Conservation (phyloP, 768 basidiomycete species). For the Pholiota conissans region DNA sequence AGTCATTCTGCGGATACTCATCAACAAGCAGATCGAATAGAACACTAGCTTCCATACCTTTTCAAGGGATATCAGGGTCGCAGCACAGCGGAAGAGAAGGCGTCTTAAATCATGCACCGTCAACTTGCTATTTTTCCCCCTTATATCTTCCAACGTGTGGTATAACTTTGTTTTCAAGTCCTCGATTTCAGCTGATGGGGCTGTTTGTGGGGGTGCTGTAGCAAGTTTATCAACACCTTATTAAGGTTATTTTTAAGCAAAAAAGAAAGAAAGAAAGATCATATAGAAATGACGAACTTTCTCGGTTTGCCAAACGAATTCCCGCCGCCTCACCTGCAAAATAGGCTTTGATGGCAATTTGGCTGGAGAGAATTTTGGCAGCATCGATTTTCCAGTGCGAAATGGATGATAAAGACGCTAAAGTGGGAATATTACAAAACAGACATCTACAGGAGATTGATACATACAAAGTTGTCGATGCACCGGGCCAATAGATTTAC, state of each 20-base stretch:
- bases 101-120: constrained; percentile 83
- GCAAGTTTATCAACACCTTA: constrained; percentile 61
- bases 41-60: constrained; percentile 43
- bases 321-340: constrained; percentile 87
- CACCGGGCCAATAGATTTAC: constrained; percentile 75
- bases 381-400: constrained; percentile 76
- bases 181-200: constrained; percentile 60
- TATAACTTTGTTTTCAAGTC: constrained; percentile 70
- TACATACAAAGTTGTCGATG: constrained; percentile 75
- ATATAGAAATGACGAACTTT: constrained; percentile 43
- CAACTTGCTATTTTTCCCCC: constrained; percentile 68
- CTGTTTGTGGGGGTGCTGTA: constrained; percentile 57
- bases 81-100: constrained; percentile 83
- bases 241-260: not conserved
- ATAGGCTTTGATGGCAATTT: constrained; percentile 90
- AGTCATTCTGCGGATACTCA: constrained; percentile 74
- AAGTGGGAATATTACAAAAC: constrained; percentile 4
- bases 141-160: constrained; percentile 64
- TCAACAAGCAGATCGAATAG: no score
- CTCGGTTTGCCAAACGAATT: constrained; percentile 64
- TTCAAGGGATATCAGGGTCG: constrained; percentile 69
- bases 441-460: not conserved
- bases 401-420: constrained; percentile 55
- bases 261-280: not conserved
- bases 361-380: constrained; percentile 77